A percentile compares a stretch with the other conserved stretches of the same genome.
phyloP scores from a whole-genome alignment of 306 rosid genomes.

The Amphicarpaea edgeworthii region DNA sequence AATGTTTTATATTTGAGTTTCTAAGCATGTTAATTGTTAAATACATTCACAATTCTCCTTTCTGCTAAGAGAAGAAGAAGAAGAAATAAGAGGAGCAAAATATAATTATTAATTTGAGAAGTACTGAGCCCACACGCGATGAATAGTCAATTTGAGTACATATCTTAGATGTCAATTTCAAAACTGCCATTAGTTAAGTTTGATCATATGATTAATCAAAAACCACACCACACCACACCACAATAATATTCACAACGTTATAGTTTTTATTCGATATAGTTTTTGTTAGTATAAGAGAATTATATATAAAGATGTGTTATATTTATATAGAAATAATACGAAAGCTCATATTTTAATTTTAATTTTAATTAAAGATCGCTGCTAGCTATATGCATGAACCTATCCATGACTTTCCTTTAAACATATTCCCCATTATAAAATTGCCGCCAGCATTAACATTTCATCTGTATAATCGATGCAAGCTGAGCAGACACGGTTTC shows the following conservation, averaged over 20 bases:
- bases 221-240: not conserved
- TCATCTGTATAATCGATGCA: not conserved
- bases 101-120: slow-evolving; percentile 5
- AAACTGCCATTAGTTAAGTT: not conserved
- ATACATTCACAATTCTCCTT: not conserved
- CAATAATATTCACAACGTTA: not conserved
- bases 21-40: not conserved
- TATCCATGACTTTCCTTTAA: slow-evolving; percentile 25
- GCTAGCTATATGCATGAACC: slow-evolving; percentile 23
- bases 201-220: not conserved
- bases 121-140: not conserved
- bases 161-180: not conserved
- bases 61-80: not conserved
- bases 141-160: not conserved
- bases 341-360: not conserved
- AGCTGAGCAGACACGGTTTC: slow-evolving; percentile 14
- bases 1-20: not conserved
- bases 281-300: not conserved
- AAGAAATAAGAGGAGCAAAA: not conserved
- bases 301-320: not conserved
- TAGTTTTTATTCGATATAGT: not conserved
- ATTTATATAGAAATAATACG: not conserved
- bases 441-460: slow-evolving; percentile 3
- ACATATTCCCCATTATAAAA: not conserved
- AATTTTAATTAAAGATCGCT: not conserved